These are phyloP conservation scores for Priceomyces fermenticarens DNA, from an alignment of 805 yeast genomes.

Conservation along the genomic window DNA sequence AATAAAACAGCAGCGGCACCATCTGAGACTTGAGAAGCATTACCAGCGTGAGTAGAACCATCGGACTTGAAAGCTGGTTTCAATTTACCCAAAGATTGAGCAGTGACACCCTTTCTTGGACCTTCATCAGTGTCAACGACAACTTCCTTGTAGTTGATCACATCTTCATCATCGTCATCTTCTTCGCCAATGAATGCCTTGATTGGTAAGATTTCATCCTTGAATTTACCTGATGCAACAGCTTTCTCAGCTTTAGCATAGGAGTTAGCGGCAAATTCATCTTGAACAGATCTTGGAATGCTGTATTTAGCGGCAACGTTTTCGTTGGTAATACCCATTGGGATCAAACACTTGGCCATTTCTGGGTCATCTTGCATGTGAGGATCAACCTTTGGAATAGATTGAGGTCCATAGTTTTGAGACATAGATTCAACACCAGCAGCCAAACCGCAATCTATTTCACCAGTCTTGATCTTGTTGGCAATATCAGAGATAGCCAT, in stretches of 20 bases:
- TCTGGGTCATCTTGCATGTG: conserved; percentile 31
- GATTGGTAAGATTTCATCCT: conserved; percentile 86
- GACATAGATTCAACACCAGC: conserved; percentile 96
- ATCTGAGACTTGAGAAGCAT: conserved; percentile 93
- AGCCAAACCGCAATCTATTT: conserved; percentile 87
- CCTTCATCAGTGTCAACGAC: conserved; percentile 78
- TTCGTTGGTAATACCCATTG: conserved; percentile 96
- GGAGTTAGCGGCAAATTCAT: conserved; percentile 83
- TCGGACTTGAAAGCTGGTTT: conserved; percentile 83
- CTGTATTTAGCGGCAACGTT: conserved; percentile 71
- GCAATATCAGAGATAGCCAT: conserved; percentile 90
- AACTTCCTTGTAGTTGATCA: conserved; percentile 33
- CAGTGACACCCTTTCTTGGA: conserved; percentile 82
- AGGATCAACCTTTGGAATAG: conserved; percentile 50
- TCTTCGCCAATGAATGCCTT: conserved; percentile 55
- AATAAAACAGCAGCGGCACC: conserved; percentile 91
- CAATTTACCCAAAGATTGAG: conserved; percentile 67
- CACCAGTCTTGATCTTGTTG: conserved; percentile 81
- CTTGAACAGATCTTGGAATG: conserved; percentile 72
- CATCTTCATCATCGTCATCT: conserved; percentile 48
- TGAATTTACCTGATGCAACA: conserved; percentile 66
- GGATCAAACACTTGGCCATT: conserved; percentile 71
- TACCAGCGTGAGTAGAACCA: conserved; percentile 93
- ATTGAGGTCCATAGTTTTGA: conserved; percentile 77
- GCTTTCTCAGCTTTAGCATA: conserved; percentile 83